A percentile compares a stretch with the other conserved stretches of the same genome.
These are phyloP conservation scores for Tylopilus subfusipes DNA, from an alignment of 768 basidiomycete genomes.

Conservation along the genomic window DNA sequence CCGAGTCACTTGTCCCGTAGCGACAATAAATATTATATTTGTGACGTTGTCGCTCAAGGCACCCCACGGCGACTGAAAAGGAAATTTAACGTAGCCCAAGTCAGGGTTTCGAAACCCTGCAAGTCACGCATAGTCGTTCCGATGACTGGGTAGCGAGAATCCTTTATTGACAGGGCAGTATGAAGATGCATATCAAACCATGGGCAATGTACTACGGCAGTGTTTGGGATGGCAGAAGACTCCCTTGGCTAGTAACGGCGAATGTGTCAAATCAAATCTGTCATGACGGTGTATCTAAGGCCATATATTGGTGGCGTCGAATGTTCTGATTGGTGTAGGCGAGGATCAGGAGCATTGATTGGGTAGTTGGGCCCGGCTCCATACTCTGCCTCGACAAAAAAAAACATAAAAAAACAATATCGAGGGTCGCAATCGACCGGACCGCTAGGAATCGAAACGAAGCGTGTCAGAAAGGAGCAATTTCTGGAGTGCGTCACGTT, in stretches of 20 bases:
- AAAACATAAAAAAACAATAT: background rate
- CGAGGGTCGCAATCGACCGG: constrained; percentile 12
- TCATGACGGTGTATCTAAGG: background rate
- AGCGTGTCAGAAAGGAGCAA: background rate
- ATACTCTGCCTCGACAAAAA: background rate
- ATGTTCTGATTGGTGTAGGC: constrained; percentile 11
- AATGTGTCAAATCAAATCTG: background rate
- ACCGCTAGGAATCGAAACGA: constrained; percentile 27
- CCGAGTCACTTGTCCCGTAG: background rate
- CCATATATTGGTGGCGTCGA: constrained; percentile 9
- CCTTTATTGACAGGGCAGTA: background rate
- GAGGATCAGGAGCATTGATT: constrained; percentile 24
- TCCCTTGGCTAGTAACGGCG: background rate
- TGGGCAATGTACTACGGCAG: background rate
- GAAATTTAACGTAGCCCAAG: background rate
- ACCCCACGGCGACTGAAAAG: background rate
- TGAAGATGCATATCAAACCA: background rate
- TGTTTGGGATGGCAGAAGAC: background rate
- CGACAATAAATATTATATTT: background rate
- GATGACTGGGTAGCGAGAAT: background rate
- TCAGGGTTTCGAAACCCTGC: background rate
- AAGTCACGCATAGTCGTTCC: background rate
- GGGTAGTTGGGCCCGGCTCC: background rate
- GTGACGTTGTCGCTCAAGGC: background rate
- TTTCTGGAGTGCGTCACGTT: background rate